phyloP scores from a whole-genome alignment of 805 yeast species.

The Teunomyces tritomae region DNA sequence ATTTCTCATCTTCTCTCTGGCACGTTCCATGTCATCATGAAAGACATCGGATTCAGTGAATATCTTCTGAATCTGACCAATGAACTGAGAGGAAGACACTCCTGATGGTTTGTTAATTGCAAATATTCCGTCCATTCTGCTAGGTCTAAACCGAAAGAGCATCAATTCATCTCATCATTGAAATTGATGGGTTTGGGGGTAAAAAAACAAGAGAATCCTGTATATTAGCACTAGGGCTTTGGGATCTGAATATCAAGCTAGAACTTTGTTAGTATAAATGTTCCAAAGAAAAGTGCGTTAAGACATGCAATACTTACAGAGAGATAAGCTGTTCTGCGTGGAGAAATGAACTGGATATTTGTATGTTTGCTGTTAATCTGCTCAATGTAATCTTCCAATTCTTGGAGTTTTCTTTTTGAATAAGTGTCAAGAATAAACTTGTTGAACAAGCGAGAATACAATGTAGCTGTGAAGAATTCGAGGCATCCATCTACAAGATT shows the following conservation, averaged over 20 bases:
- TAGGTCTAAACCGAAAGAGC: constrained; percentile 11
- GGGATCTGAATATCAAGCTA: constrained; percentile 54
- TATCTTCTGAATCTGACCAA: constrained; percentile 60
- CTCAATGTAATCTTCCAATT: constrained; percentile 42
- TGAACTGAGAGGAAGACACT: constrained; percentile 70
- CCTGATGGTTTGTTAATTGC: constrained; percentile 92
- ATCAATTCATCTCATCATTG: constrained; percentile 5
- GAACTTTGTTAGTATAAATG: constrained; percentile 12
- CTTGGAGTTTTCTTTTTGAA: constrained; percentile 28
- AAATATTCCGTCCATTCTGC: constrained; percentile 82
- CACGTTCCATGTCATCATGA: constrained; percentile 49
- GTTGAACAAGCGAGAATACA: constrained; percentile 24
- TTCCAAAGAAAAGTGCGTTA: not conserved
- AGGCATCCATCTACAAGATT: constrained; percentile 38
- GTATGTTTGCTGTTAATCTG: constrained; percentile 17
- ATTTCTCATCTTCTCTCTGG: constrained; percentile 44
- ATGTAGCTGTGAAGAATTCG: constrained; percentile 38
- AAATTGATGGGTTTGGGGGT: not conserved
- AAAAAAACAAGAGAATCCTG: not conserved
- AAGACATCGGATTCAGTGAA: constrained; percentile 62
- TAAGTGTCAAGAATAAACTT: constrained; percentile 14
- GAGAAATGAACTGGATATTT: constrained; percentile 46
- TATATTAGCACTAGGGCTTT: constrained; percentile 22
- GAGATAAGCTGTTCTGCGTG: constrained; percentile 52
- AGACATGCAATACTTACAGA: constrained; percentile 34